Percentiles rank a stretch among this genome's conserved stretches.
These are phyloP conservation scores for Saccharata proteae DNA, from an alignment of 2,329 filamentous ascomycete species.

Conservation along the genomic window DNA sequence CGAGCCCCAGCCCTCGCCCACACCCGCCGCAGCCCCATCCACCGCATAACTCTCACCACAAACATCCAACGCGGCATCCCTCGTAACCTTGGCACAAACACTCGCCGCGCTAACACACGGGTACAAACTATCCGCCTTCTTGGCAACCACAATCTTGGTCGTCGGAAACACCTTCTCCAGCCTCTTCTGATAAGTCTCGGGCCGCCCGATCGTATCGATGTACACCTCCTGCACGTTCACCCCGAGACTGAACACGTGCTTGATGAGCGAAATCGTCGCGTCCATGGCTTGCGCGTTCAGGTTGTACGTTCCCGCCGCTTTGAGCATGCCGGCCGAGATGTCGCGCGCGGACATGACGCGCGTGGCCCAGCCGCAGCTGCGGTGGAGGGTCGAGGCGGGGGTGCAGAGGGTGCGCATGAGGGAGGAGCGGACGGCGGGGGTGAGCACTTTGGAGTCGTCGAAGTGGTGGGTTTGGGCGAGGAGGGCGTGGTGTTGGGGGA, in stretches of 20 bases:
- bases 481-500: constrained; percentile 55
- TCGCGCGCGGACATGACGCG: constrained; percentile 70
- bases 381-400: constrained; percentile 42
- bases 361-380: constrained; percentile 72
- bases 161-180: constrained; percentile 76
- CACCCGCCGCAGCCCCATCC: constrained; percentile 14
- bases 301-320: constrained; percentile 57
- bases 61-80: constrained; percentile 77
- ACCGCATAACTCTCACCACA: constrained; percentile 49
- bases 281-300: constrained; percentile 94
- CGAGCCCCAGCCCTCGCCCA: constrained; percentile 61
- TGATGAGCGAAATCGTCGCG: constrained; percentile 73
- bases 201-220: constrained; percentile 86
- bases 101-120: constrained; percentile 88
- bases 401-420: constrained; percentile 66
- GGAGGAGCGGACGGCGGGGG: constrained; percentile 59
- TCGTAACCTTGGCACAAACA: constrained; percentile 90
- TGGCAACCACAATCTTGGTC: constrained; percentile 36
- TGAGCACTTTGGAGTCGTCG: constrained; percentile 90
- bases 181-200: constrained; percentile 70
- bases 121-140: constrained; percentile 84
- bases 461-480: constrained; percentile 73
- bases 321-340: constrained; percentile 69
- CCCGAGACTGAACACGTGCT: constrained; percentile 60
- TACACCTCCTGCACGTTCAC: constrained; percentile 84